Conservation (phyloP, 768 basidiomycete genomes). For the Hemileccinum rubropunctum region DNA sequence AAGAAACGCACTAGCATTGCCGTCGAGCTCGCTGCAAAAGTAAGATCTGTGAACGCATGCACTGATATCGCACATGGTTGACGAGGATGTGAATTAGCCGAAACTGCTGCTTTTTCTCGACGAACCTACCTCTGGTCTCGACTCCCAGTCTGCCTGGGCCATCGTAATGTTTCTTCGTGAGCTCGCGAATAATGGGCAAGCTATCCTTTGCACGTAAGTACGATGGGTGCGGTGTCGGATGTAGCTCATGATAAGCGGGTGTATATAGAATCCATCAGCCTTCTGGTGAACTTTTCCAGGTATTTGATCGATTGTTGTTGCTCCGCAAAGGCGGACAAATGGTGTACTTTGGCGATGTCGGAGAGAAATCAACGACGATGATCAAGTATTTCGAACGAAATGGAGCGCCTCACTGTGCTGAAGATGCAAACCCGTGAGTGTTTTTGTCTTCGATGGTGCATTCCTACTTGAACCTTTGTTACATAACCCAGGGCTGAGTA, state of each 20-base stretch:
- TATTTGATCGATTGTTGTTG: conserved; percentile 49
- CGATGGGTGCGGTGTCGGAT: not conserved
- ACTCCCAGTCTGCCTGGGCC: conserved; percentile 51
- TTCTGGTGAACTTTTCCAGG: conserved; percentile 49
- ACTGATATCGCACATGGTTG: not conserved
- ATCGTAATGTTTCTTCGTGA: conserved; percentile 48
- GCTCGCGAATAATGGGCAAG: conserved; percentile 52
- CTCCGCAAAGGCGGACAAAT: conserved; percentile 57
- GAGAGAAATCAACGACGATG: conserved; percentile 20
- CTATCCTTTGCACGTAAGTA: conserved; percentile 53
- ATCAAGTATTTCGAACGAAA: conserved; percentile 24
- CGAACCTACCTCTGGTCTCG: conserved; percentile 58
- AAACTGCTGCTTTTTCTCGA: conserved; percentile 55
- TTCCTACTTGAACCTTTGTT: not conserved
- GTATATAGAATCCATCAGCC: conserved; percentile 31
- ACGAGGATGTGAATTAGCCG: conserved; percentile 23
- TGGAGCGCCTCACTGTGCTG: conserved; percentile 17
- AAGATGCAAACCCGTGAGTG: conserved; percentile 25
- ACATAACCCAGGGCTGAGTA: conserved; percentile 38
- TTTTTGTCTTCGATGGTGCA: not conserved
- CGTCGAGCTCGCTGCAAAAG: conserved; percentile 59
- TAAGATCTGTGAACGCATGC: conserved; percentile 4
- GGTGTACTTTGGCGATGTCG: conserved; percentile 60
- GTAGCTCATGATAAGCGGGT: not conserved
- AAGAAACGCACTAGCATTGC: conserved; percentile 58